These are phyloP conservation scores for Hypoxylon rickii DNA, from an alignment of 495 filamentous ascomycete species.

Conservation along the genomic window DNA sequence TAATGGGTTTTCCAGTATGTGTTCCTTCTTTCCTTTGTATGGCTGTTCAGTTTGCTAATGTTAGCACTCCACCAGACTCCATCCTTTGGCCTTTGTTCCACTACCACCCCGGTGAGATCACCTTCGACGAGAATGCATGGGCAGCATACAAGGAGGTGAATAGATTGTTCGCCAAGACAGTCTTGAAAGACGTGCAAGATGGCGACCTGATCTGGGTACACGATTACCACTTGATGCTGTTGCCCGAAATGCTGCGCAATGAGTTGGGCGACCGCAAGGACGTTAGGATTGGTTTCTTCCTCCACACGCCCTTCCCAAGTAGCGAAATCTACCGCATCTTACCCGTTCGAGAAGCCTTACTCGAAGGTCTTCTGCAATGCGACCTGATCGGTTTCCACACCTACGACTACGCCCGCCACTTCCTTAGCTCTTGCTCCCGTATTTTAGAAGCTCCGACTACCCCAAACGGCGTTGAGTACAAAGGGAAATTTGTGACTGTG, in stretches of 20 bases:
- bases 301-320: constrained; percentile 93
- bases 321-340: constrained; percentile 90
- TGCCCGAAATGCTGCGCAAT: constrained; percentile 83
- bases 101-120: constrained; percentile 93
- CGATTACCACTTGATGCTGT: constrained; percentile 93
- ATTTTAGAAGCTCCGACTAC: constrained; percentile 79
- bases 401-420: constrained; percentile 90
- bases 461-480: constrained; percentile 79
- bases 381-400: constrained; percentile 95
- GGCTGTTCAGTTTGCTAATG: background rate
- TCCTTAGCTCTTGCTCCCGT: constrained; percentile 80
- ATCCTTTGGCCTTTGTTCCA: constrained; percentile 97
- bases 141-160: constrained; percentile 86
- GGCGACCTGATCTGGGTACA: constrained; percentile 94
- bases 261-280: constrained; percentile 72
- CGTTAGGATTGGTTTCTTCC: constrained; percentile 90
- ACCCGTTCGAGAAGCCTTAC: constrained; percentile 81
- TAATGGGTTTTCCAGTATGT: constrained; percentile 82
- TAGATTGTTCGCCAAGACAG: constrained; percentile 77
- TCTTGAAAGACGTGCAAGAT: constrained; percentile 71
- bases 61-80: constrained; percentile 62
- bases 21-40: background rate
- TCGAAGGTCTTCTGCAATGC: constrained; percentile 79
- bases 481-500: constrained; percentile 72
- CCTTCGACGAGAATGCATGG: constrained; percentile 87